Conservation (phyloP, 2,329 filamentous ascomycete genomes). For the Sclerotinia trifoliorum region DNA sequence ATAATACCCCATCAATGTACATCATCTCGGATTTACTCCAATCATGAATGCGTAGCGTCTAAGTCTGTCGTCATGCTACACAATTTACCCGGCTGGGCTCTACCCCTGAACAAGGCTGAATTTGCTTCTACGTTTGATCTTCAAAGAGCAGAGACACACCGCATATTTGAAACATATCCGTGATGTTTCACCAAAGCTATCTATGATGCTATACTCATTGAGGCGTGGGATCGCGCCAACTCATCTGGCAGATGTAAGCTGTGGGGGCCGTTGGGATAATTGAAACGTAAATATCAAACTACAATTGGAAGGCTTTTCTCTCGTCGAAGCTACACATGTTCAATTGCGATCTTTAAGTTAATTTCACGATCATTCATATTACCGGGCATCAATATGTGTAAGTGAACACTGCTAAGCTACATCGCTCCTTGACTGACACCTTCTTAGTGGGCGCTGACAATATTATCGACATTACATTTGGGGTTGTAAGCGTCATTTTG, state of each 20-base stretch:
- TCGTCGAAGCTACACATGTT: not conserved
- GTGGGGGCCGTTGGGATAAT: not conserved
- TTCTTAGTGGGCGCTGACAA: conserved; percentile 7
- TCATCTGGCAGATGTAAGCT: not conserved
- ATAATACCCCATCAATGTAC: not conserved
- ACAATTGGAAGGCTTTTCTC: not conserved
- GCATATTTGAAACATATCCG: not conserved
- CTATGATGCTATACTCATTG: not conserved
- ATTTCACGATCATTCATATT: not conserved
- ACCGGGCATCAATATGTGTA: not conserved
- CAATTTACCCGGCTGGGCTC: not conserved
- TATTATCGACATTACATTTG: conserved; percentile 12
- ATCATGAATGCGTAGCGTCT: not conserved
- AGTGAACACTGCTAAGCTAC: not conserved
- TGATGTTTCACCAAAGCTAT: not conserved
- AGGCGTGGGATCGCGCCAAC: not conserved
- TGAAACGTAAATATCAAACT: not conserved
- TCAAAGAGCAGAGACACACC: not conserved
- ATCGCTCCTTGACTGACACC: not conserved
- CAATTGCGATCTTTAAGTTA: not conserved
- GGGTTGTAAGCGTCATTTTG: not conserved
- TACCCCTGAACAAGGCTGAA: not conserved
- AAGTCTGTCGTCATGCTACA: not conserved
- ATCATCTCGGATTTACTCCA: not conserved
- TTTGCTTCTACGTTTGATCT: not conserved